Base-by-base conservation (phyloP, 805 yeast genomes). In the Candida succiphila region DNA sequence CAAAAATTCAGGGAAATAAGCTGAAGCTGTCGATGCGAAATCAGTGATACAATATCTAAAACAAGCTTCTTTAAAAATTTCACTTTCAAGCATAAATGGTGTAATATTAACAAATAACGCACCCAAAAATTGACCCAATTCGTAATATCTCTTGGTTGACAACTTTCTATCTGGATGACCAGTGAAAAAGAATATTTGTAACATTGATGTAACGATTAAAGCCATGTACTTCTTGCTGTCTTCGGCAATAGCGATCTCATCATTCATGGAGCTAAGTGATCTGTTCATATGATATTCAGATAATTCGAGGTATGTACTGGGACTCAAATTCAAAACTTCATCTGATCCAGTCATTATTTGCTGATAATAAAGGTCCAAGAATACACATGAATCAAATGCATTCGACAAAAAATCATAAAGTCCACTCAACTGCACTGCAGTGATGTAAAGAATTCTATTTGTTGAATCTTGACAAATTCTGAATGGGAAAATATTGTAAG, bases 1-100 rank as follows among this genome's bases (percentile, higher is more conserved):
- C 15, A 48, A 35, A 29, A 42, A 48, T 34, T 46, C 47, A 3
- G 52, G 51, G 26, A 46, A 48, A 21, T 37, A 48, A 27, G 37
- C 42, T 4, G 14, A 25, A 1, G 48, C 34, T 14, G 26, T 30
- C 12, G 37, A 32, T 8, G 49, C 41, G 42, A 42, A 46, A 24
- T 38, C 41, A 19, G 40, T 44, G 25, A 48, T 35, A 30, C 45
- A 41, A 24, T 40, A 46, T n/a, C 52, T 34, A 4, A 45, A 44
- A 36, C 44, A 46, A 2, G 48, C 44, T 7, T 35, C 35, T 30
- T 43, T 42, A 29, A 48, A 36, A 6, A 39, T 9, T 13, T 31
- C 32, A 29, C 40, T 32, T 20, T 27, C 29, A 14, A 39, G 26
- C 27, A 37, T 37, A 9, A 34, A 12, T 17, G 37, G 20, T 1